Conservation (phyloP, 768 basidiomycete species). For the Auricularia cornea region DNA sequence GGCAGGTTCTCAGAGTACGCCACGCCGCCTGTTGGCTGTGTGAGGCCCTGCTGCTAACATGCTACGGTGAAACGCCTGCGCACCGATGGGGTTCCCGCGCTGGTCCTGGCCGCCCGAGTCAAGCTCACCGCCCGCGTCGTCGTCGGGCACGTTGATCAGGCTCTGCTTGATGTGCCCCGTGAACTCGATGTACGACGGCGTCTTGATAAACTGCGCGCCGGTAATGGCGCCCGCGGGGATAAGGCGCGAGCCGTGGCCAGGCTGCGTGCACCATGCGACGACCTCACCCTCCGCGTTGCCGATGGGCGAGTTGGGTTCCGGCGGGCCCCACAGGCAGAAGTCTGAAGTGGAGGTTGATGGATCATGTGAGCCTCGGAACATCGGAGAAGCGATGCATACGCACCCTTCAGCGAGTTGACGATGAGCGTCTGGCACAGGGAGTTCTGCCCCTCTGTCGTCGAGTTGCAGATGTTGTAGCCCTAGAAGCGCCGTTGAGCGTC, state of each 20-base stretch:
- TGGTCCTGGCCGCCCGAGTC: conserved; percentile 29
- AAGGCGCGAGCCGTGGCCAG: conserved; percentile 52
- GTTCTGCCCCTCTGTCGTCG: neutral
- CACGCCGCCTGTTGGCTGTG: conserved; percentile 12
- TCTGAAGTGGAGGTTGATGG: conserved; percentile 12
- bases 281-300: neutral
- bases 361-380: conserved; percentile 13
- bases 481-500: conserved; percentile 2
- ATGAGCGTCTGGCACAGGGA: conserved; percentile 7
- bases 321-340: conserved; percentile 3
- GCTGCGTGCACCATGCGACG: conserved; percentile 23
- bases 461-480: conserved; percentile 18
- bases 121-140: conserved; percentile 34
- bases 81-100: conserved; percentile 25
- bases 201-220: conserved; percentile 60
- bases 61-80: too few species aligned
- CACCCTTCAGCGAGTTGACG: conserved; percentile 16
- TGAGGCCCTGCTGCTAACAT: too few species aligned
- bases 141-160: conserved; percentile 27
- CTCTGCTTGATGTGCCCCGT: conserved; percentile 44
- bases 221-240: conserved; percentile 67
- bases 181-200: conserved; percentile 68
- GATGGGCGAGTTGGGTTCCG: neutral
- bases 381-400: neutral
- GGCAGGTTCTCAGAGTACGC: conserved; percentile 27